A percentile compares a stretch with the other conserved stretches of the same genome.
Evolutionary conservation across 2,329 filamentous ascomycete species (phyloP).

Genomic region (Dryadomyces quercus-mongolicae): DNA sequence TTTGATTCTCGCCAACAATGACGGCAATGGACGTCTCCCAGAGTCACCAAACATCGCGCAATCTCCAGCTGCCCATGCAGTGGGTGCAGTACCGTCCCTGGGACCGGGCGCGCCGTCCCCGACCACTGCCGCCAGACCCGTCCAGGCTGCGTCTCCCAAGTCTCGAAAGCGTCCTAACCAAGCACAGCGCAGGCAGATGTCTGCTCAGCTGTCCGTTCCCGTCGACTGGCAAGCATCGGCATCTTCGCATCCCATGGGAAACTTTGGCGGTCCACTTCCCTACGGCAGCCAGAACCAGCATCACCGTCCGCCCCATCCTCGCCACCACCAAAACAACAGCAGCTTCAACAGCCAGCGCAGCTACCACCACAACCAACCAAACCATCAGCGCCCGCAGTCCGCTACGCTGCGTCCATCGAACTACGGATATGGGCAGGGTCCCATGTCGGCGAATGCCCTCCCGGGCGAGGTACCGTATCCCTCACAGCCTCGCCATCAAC

Average conservation of each 20-base stretch:
- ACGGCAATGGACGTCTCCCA: not conserved
- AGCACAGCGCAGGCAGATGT: slow-evolving; percentile 51
- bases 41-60: not conserved
- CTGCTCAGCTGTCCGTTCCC: slow-evolving; percentile 42
- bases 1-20: slow-evolving; percentile 13
- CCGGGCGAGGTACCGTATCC: slow-evolving; percentile 9
- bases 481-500: slow-evolving; percentile 18
- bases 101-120: too few relatives aligned
- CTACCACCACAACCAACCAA: slow-evolving; percentile 13
- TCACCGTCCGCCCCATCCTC: slow-evolving; percentile 19
- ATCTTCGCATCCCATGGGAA: slow-evolving; percentile 16
- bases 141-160: not conserved
- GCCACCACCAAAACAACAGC: slow-evolving; percentile 19
- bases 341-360: slow-evolving; percentile 10
- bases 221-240: slow-evolving; percentile 31
- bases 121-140: too few relatives aligned
- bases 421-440: slow-evolving; percentile 12
- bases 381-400: slow-evolving; percentile 20
- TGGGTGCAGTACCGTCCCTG: not conserved
- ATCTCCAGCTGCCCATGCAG: not conserved
- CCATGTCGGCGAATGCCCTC: slow-evolving; percentile 7
- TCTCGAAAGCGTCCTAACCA: slow-evolving; percentile 45
- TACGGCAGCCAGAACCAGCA: slow-evolving; percentile 20
- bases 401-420: slow-evolving; percentile 19
- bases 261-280: slow-evolving; percentile 18